Evolutionary conservation across 805 yeast genomes (phyloP).

Genomic region (Lachancea lanzarotensis): DNA sequence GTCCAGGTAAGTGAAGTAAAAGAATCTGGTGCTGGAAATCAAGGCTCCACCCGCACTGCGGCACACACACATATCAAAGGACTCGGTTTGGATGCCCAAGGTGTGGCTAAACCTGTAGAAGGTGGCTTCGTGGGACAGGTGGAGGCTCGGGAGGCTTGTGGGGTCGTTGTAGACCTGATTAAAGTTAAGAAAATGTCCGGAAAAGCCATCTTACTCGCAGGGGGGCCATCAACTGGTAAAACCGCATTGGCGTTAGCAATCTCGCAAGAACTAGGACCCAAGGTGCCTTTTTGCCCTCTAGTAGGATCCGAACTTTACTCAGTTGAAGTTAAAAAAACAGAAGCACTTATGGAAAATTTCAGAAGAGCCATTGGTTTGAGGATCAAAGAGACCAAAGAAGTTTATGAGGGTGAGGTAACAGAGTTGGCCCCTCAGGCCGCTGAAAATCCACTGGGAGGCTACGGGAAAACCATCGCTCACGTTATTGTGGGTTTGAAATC

Average conservation of each 20-base stretch:
- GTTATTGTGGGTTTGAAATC: constrained; percentile 91
- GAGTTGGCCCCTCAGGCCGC: constrained; percentile 94
- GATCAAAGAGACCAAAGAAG: constrained; percentile 95
- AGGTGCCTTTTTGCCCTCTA: constrained; percentile 95
- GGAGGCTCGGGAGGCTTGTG: constrained; percentile 84
- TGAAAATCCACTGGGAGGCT: constrained; percentile 94
- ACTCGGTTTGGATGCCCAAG: constrained; percentile 85
- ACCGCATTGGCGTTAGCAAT: constrained; percentile 95
- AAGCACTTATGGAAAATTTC: constrained; percentile 92
- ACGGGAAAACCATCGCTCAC: constrained; percentile 93
- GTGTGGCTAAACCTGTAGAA: constrained; percentile 74
- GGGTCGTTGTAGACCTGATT: constrained; percentile 88
- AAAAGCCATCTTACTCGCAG: constrained; percentile 90
- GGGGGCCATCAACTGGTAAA: constrained; percentile 98
- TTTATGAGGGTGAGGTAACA: constrained; percentile 96
- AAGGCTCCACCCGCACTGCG: constrained; percentile 54
- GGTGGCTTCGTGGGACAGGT: constrained; percentile 78
- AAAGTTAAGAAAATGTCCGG: constrained; percentile 91
- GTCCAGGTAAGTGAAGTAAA: constrained; percentile 75
- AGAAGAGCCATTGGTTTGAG: constrained; percentile 94
- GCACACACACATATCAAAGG: constrained; percentile 97
- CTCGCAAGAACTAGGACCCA: constrained; percentile 92
- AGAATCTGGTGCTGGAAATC: constrained; percentile 36
- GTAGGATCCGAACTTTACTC: constrained; percentile 92
- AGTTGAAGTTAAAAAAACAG: constrained; percentile 96